These are phyloP conservation scores for Stenocarpella maydis DNA, from an alignment of 2,329 filamentous ascomycete species.

Conservation along the genomic window DNA sequence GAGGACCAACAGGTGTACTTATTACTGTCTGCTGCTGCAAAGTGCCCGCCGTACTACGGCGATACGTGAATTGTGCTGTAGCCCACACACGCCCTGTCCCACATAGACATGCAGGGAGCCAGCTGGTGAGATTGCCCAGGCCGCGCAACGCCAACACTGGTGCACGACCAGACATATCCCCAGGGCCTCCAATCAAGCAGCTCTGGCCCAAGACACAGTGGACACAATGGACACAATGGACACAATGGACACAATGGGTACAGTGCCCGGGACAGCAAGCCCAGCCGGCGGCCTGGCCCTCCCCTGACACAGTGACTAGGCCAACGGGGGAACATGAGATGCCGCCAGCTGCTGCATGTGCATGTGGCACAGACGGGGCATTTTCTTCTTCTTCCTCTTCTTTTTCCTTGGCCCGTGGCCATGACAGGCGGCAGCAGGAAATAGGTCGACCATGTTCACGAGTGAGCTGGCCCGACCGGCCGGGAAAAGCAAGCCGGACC, in stretches of 20 bases:
- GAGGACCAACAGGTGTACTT: background rate
- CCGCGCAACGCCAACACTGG: too few species aligned
- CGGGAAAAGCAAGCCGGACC: slow-evolving; percentile 13
- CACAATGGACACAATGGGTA: background rate
- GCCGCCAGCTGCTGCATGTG: slow-evolving; percentile 19
- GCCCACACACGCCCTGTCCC: background rate
- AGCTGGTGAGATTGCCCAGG: too few species aligned
- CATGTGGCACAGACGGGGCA: slow-evolving; percentile 10
- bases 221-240: background rate
- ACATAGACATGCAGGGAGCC: background rate
- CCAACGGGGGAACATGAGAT: slow-evolving; percentile 20
- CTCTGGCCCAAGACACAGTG: background rate
- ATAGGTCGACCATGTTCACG: background rate
- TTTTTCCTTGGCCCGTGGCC: background rate
- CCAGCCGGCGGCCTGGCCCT: slow-evolving; percentile 2
- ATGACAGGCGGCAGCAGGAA: background rate
- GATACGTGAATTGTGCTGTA: background rate
- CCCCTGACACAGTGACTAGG: background rate
- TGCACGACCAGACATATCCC: background rate
- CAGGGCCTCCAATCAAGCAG: slow-evolving; percentile 23
- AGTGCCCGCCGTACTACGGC: background rate
- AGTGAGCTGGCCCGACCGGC: slow-evolving; percentile 14
- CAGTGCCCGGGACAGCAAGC: background rate
- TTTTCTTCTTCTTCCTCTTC: background rate
- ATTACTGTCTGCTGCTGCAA: background rate